A percentile compares a stretch with the other conserved stretches of the same genome.
Conservation (phyloP, 441 rosid species). For the Hura crepitans region DNA sequence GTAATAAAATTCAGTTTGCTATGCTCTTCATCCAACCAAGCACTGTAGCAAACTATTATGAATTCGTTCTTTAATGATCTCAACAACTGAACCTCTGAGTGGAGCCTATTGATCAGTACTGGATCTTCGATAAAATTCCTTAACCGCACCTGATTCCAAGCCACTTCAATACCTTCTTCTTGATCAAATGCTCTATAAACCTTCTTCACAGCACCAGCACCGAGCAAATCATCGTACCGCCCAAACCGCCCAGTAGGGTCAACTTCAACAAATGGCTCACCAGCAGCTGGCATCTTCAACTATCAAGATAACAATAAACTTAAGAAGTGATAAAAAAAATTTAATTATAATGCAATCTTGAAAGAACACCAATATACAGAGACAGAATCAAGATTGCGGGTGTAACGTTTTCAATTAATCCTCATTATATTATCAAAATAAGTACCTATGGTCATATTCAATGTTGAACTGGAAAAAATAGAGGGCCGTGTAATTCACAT, state of each 20-base stretch:
- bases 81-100: slow-evolving; percentile 56
- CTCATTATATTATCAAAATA: too few relatives aligned
- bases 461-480: too few relatives aligned
- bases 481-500: too few relatives aligned
- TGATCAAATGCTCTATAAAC: slow-evolving; percentile 72
- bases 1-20: slow-evolving; percentile 64
- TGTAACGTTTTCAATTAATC: too few relatives aligned
- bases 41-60: slow-evolving; percentile 47
- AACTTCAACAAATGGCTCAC: slow-evolving; percentile 51
- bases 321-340: too few relatives aligned
- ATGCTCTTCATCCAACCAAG: slow-evolving; percentile 53
- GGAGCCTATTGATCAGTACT: slow-evolving; percentile 46
- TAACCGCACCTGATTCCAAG: slow-evolving; percentile 61
- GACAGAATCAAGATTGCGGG: too few relatives aligned
- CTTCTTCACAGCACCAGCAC: slow-evolving; percentile 56
- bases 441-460: too few relatives aligned
- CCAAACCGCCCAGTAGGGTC: slow-evolving; percentile 70
- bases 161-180: slow-evolving; percentile 69
- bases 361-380: too few relatives aligned
- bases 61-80: slow-evolving; percentile 48
- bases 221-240: slow-evolving; percentile 47
- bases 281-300: slow-evolving; percentile 45
- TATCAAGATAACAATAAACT: too few relatives aligned
- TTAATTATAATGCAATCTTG: too few relatives aligned
- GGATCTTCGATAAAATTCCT: slow-evolving; percentile 46